phyloP scores from a whole-genome alignment of 2,329 filamentous ascomycete species.

The Aspergillus novofumigatus region DNA sequence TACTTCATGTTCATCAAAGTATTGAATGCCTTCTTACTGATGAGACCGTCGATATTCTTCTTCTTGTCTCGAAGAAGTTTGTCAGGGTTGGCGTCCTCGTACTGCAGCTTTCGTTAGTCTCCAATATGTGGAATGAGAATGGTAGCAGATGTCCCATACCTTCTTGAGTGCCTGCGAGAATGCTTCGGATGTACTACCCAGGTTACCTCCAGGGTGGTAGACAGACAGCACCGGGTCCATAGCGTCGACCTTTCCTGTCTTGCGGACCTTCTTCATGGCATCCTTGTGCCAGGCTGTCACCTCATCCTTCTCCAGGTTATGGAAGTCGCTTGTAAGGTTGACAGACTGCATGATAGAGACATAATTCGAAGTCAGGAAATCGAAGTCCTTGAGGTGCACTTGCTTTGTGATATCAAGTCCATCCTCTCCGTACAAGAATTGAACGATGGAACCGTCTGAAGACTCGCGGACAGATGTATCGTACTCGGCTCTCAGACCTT shows the following conservation, averaged over 20 bases:
- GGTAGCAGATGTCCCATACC: conserved; percentile 32
- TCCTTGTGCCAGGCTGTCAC: conserved; percentile 58
- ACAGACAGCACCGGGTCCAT: conserved; percentile 72
- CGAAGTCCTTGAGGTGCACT: conserved; percentile 84
- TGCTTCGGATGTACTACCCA: conserved; percentile 83
- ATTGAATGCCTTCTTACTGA: conserved; percentile 70
- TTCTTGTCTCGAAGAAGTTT: conserved; percentile 59
- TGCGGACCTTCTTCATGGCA: conserved; percentile 74
- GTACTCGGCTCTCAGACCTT: conserved; percentile 86
- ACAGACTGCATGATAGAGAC: conserved; percentile 74
- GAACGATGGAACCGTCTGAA: conserved; percentile 85
- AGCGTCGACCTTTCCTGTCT: conserved; percentile 61
- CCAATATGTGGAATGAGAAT: background rate
- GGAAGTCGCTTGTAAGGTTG: conserved; percentile 57
- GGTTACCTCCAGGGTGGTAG: conserved; percentile 71
- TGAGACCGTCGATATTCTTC: conserved; percentile 39
- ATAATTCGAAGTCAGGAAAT: conserved; percentile 83
- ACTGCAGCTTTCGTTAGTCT: conserved; percentile 43
- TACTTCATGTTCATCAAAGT: conserved; percentile 88
- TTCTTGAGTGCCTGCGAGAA: conserved; percentile 69
- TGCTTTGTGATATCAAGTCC: conserved; percentile 92
- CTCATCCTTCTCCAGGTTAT: conserved; percentile 62
- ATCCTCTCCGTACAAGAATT: conserved; percentile 96
- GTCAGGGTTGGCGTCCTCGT: conserved; percentile 71
- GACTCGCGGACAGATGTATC: conserved; percentile 86